A percentile compares a stretch with the other conserved stretches of the same genome.
Conservation (phyloP, 129 eudicot genomes). For the Saposhnikovia divaricata region DNA sequence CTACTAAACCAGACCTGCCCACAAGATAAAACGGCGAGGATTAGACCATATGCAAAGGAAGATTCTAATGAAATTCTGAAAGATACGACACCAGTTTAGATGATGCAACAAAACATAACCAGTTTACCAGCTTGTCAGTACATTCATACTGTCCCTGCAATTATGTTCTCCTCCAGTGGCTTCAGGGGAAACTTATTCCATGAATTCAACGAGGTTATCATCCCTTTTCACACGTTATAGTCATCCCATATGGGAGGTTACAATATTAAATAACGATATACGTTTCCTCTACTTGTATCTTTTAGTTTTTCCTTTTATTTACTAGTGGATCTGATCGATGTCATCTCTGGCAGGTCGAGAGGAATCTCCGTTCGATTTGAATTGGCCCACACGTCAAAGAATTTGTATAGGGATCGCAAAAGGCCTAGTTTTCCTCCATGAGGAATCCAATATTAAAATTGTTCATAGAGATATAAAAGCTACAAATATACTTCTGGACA, state of each 20-base stretch:
- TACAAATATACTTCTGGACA: slow-evolving; percentile 45
- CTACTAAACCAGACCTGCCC: no score
- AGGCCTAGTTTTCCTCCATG: slow-evolving; percentile 53
- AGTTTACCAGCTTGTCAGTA: no score
- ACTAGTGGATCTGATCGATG: neutral
- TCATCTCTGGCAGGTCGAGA: slow-evolving; percentile 21
- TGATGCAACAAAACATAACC: no score
- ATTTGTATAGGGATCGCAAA: slow-evolving; percentile 59
- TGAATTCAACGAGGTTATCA: no score
- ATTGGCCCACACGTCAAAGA: slow-evolving; percentile 51
- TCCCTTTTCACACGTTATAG: neutral
- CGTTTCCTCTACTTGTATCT: neutral
- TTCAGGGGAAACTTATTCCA: no score
- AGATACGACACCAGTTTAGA: no score
- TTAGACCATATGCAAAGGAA: no score
- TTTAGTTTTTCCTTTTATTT: neutral
- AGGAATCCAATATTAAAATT: slow-evolving; percentile 44
- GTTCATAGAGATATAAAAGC: slow-evolving; percentile 68
- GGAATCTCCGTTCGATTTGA: slow-evolving; percentile 22
- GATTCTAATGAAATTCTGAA: no score
- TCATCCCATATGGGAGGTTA: neutral
- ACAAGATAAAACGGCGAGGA: no score
- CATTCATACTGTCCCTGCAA: no score
- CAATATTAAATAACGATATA: neutral
- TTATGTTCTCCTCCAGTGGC: no score